Evolutionary conservation across 73 alveolate species (phyloP), one percentile per base, ranked within the genome.

Genomic region (Stentor coeruleus): DNA sequence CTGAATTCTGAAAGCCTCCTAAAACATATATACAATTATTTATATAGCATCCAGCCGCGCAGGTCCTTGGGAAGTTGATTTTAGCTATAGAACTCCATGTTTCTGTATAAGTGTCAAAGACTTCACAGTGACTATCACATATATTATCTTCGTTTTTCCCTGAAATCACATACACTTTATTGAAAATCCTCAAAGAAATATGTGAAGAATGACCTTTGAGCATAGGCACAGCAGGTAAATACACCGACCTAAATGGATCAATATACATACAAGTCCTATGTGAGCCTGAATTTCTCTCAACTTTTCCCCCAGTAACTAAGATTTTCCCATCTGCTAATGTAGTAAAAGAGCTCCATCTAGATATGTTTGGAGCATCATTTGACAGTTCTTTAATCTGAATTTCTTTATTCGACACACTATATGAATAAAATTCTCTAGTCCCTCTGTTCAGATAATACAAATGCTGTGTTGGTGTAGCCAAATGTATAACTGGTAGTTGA

Each of bases 1-100:
- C 79, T 33, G 79, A 14, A 66, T 66, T 66, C 33, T 66, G 79
- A 66, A 20, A 66, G 3, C 79, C 79, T 66, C 79, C 79, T 28
- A 66, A 33, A 20, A 66, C 79, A 66, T 66, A 66, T 28, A 66
- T 66, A 26, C 20, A 66, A 26, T 66, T 33, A 20, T 66, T 66
- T 11, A 66, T 26, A 2, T 66, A 31, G 33, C n/a, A 20, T 2
- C 79, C 79, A 66, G 79, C n/a, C n/a, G 79, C 79, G 33, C 79
- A 66, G 33, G 79, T 66, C 37, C 79, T 66, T 66, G 40, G 40
- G 33, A 20, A 66, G 0, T 20, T 66, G 40, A 66, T 66, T 20
- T 40, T 66, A 15, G 42, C 79, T 0, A 66, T 66, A 2, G 40
- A 11, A 20, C 39, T 66, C 37, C 79, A 66, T 1, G 26, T 66